Base-by-base conservation (phyloP, 495 filamentous ascomycete genomes). In the Parachaetomium inaequale region DNA sequence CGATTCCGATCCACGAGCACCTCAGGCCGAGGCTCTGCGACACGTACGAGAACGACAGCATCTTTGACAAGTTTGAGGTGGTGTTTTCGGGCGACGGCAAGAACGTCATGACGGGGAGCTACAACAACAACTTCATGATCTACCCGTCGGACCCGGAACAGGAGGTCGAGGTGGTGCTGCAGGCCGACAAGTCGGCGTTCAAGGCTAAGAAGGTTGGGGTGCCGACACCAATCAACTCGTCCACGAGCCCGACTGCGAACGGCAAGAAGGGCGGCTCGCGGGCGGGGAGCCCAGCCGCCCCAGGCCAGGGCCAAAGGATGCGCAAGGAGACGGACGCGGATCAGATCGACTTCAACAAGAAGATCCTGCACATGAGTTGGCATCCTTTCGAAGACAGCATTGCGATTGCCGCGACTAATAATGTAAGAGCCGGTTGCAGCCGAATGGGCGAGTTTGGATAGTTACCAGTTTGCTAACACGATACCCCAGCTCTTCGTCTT, bases 41-140 rank as follows among this genome's bases (percentile, higher is more conserved):
- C 67, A 98, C 94, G 7, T 98, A 98, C 71, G 94, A 98, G 76
- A 98, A 98, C 65, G 94, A 98, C 72, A 96, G 91, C 75, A 98
- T 98, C 71, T 98, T 98, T 69, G 94, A 98, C 82, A 98, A 98
- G 75, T 98, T 98, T 66, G 94, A 98, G 78, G 94, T 98, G 59
- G 95, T 98, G 42, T 98, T 98, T 77, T 97, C 93, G 4, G 94
- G 94, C 17, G 94, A 98, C 74, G 92, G 92, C 10, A 93, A 95
- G 80, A 97, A 98, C 70, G 94, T 98, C 61, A 98, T 98, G 94
- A 98, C 94, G 7, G 94, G 94, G 66, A 96, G 91, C 73, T 98
- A 98, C 81, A 98, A 98, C 84, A 98, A 98, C 78, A 98, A 98
- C 78, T 98, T 98, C 82, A 98, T 98, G 94, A 98, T 98, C 68